Conservation (phyloP, 345 rosid species). For the Populus deltoides region DNA sequence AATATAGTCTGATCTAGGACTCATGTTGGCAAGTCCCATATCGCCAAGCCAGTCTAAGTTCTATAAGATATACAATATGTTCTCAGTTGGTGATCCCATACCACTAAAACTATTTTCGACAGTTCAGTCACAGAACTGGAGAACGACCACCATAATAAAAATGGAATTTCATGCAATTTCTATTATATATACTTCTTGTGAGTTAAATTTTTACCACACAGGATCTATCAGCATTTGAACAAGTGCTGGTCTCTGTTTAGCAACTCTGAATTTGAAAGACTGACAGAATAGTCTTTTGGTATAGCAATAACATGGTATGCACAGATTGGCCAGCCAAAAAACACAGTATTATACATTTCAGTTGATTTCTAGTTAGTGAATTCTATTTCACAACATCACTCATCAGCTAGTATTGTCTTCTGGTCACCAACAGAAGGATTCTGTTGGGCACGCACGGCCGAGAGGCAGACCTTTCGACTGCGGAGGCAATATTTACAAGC, state of each 20-base stretch:
- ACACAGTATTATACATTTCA: too few relatives aligned
- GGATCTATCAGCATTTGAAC: not conserved
- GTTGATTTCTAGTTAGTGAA: not conserved
- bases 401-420: not conserved
- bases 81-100: not conserved
- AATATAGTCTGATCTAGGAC: too few relatives aligned
- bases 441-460: constrained; percentile 32
- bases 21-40: too few relatives aligned
- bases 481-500: constrained; percentile 24
- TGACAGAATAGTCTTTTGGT: not conserved
- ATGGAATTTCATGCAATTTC: not conserved
- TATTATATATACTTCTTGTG: not conserved
- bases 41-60: too few relatives aligned
- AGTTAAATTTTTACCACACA: not conserved
- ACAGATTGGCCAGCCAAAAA: not conserved
- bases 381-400: not conserved
- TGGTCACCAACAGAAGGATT: constrained; percentile 25
- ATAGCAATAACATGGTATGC: not conserved
- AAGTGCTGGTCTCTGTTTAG: not conserved
- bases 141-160: not conserved
- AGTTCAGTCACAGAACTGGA: not conserved
- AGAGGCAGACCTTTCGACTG: constrained; percentile 18
- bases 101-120: not conserved
- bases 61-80: too few relatives aligned
- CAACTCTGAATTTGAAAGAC: not conserved